Evolutionary conservation across 352 stramenopile genomes (phyloP).

Genomic region (Aphanomyces astaci): DNA sequence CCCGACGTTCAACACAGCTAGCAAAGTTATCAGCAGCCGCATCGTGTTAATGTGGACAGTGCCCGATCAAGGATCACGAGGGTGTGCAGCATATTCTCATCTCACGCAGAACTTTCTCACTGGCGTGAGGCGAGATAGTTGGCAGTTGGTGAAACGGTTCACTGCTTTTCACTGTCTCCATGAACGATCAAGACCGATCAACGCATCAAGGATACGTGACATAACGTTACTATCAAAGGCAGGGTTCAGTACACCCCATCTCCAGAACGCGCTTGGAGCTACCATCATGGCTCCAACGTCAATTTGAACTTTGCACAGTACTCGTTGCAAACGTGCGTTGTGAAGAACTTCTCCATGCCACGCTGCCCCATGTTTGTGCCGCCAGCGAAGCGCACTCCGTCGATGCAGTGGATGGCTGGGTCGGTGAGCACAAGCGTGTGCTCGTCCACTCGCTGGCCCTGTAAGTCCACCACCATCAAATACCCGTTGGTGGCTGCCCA

Average conservation of each 20-base stretch:
- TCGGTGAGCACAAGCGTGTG: slow-evolving; percentile 18
- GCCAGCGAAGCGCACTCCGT: slow-evolving; percentile 5
- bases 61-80: neutral
- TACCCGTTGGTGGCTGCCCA: slow-evolving; percentile 27
- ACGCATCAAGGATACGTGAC: too few relatives aligned
- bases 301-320: neutral
- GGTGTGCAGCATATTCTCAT: neutral
- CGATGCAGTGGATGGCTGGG: slow-evolving; percentile 22
- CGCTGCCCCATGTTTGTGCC: slow-evolving; percentile 17
- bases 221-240: too few relatives aligned
- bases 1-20: neutral
- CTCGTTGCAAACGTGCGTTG: slow-evolving; percentile 20
- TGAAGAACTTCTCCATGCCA: slow-evolving; percentile 22
- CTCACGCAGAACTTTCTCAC: neutral
- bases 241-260: too few relatives aligned
- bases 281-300: neutral
- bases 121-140: too few relatives aligned
- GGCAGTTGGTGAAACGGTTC: neutral
- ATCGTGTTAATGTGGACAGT: neutral
- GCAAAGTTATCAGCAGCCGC: neutral
- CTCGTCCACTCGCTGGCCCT: slow-evolving; percentile 24
- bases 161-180: neutral
- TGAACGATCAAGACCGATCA: neutral
- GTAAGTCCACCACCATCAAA: slow-evolving; percentile 42
- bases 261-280: too few relatives aligned